Evolutionary conservation across 2,329 filamentous ascomycete genomes (phyloP), one percentile per base, ranked within the genome.

Genomic region (Alternaria gaisen): DNA sequence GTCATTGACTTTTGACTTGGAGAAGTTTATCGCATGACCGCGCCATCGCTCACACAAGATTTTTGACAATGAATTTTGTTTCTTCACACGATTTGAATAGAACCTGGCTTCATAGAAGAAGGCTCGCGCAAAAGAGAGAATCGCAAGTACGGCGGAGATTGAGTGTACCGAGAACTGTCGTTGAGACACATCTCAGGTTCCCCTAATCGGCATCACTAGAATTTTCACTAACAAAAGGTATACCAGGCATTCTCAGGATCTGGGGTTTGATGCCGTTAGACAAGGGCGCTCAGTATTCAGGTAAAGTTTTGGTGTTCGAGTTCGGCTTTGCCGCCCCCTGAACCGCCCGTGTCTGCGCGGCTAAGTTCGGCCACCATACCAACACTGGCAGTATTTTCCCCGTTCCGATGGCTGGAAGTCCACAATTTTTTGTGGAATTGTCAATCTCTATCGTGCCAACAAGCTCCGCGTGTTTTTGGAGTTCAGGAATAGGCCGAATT

Each of bases 401-500:
- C 14, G 16, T 47, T 9, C 43, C 11, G 1, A 1, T 2, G 1
- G 16, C 4, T 3, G 2, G 28, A 16, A 34, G n/a, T 30, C 44
- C 44, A 47, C 44, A 32, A 47, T 5, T 5, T 48, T 3, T 3
- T 22, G 46, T 24, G 30, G 20, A 11, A 32, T 14, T 26, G 22
- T 20, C 44, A 14, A 47, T 24, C 10, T 10, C 26, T 18, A 30
- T 4, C 1, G 4, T 20, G 30, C 26, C 9, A 32, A 46, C 26
- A 38, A 38, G 34, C 5, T 38, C 16, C 28, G 9, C 9, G 9
- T 30, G 28, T 1, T 11, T 30, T 30, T 11, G 10, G 0, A 10
- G 1, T 0, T 0, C 28, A 0, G 28, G 0, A 4, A 30, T 3
- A 4, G 28, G 28, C 28, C 28, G 10, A 0, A 30, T 4, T 26